phyloP scores from a whole-genome alignment of 192 early-diverging fungal genomes.

The Dispira simplex region DNA sequence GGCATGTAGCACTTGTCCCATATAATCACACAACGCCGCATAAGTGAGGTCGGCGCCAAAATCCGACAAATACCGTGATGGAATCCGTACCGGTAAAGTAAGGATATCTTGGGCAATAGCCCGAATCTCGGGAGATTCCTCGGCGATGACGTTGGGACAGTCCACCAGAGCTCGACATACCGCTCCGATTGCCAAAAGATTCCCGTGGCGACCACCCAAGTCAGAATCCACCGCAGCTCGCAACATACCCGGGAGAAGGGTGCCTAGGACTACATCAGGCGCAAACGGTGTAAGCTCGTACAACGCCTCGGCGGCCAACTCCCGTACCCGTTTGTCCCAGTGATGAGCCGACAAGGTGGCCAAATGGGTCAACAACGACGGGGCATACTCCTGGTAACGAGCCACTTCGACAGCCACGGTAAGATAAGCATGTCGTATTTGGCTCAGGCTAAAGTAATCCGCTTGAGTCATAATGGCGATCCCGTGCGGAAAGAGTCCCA shows the following conservation, averaged over 20 bases:
- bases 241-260: conserved; percentile 43
- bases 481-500: conserved; percentile 82
- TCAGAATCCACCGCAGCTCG: conserved; percentile 1
- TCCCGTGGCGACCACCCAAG: conserved; percentile 17
- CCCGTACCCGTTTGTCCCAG: conserved; percentile 77
- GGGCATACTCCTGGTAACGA: conserved; percentile 55
- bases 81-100: conserved; percentile 15
- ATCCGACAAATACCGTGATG: conserved; percentile 27
- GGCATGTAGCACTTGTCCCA: conserved; percentile 29
- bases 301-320: conserved; percentile 60
- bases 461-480: conserved; percentile 82
- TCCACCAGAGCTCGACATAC: conserved; percentile 10
- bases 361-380: conserved; percentile 56
- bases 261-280: conserved; percentile 30
- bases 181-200: conserved; percentile 20
- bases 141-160: conserved; percentile 14
- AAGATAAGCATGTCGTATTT: conserved; percentile 55
- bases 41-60: conserved; percentile 40
- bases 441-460: conserved; percentile 88
- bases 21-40: conserved; percentile 24
- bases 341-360: conserved; percentile 49
- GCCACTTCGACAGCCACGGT: conserved; percentile 58
- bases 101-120: conserved; percentile 5
- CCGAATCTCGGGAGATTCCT: neutral
- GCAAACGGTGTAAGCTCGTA: conserved; percentile 41